Conservation (phyloP, 768 basidiomycete genomes). For the Phaeotremella fagi region DNA sequence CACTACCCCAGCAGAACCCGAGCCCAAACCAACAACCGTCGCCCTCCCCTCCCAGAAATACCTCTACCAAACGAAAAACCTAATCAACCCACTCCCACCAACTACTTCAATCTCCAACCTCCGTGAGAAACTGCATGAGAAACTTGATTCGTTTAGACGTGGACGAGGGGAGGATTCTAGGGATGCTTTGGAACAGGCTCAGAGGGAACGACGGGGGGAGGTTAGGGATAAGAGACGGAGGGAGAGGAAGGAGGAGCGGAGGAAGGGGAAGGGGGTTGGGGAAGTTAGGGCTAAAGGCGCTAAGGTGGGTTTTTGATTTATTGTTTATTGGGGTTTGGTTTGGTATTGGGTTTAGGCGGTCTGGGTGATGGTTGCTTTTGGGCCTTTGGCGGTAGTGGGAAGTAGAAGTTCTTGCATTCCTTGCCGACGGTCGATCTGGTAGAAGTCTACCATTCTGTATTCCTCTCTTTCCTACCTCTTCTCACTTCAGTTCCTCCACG, state of each 20-base stretch:
- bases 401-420: too few species aligned
- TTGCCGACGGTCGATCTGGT: too few species aligned
- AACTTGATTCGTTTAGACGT: constrained; percentile 39
- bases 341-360: too few species aligned
- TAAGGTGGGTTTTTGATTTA: constrained; percentile 27
- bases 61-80: neutral
- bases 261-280: too few species aligned
- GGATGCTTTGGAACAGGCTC: constrained; percentile 78
- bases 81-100: constrained; percentile 37
- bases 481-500: too few species aligned
- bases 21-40: constrained; percentile 1
- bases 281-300: constrained; percentile 32
- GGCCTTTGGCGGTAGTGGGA: too few species aligned
- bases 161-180: constrained; percentile 52
- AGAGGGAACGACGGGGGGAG: constrained; percentile 67
- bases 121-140: constrained; percentile 35
- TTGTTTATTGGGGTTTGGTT: neutral
- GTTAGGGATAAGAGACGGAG: constrained; percentile 80
- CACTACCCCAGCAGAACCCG: constrained; percentile 4
- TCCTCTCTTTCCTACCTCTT: too few species aligned
- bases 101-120: constrained; percentile 40
- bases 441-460: too few species aligned
- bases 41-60: neutral
- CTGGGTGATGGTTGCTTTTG: too few species aligned
- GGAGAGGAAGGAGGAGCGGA: constrained; percentile 77